phyloP scores from a whole-genome alignment of 768 basidiomycete genomes.

The Mycena rebaudengoi region DNA sequence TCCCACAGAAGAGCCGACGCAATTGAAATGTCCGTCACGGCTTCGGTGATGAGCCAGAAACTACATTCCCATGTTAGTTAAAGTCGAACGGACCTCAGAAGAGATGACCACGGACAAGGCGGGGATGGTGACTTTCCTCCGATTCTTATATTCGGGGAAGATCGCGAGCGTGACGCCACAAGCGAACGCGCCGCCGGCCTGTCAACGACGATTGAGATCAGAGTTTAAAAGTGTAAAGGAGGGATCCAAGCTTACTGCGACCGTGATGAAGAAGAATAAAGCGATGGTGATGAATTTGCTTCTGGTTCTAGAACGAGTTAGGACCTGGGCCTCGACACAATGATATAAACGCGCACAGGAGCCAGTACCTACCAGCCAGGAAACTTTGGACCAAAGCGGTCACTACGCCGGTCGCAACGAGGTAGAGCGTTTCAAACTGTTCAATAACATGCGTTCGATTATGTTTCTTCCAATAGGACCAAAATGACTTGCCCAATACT shows the following conservation, averaged over 20 bases:
- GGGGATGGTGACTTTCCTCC: background rate
- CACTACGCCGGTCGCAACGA: conserved; percentile 8
- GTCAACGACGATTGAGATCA: background rate
- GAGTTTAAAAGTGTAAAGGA: background rate
- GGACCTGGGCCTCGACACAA: background rate
- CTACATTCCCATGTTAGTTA: conserved; percentile 5
- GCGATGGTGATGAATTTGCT: conserved; percentile 1
- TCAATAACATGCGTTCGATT: background rate
- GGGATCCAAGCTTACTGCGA: conserved; percentile 1
- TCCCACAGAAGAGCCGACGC: conserved; percentile 3
- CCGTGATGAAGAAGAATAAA: background rate
- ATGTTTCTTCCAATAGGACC: background rate
- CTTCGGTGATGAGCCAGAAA: background rate
- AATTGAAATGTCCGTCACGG: conserved; percentile 7
- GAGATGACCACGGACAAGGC: background rate
- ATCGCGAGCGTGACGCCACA: background rate
- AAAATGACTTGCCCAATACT: conserved; percentile 12
- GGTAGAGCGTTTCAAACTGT: conserved; percentile 2
- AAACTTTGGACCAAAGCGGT: conserved; percentile 4
- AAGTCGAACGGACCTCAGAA: conserved; percentile 2
- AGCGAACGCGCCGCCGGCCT: conserved; percentile 4
- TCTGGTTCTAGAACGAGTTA: conserved; percentile 1
- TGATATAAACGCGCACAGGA: background rate
- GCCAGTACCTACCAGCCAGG: background rate
- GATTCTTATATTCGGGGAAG: conserved; percentile 5